Base-by-base conservation (phyloP, 805 yeast species). In the Cyberlindnera euphorbiae region DNA sequence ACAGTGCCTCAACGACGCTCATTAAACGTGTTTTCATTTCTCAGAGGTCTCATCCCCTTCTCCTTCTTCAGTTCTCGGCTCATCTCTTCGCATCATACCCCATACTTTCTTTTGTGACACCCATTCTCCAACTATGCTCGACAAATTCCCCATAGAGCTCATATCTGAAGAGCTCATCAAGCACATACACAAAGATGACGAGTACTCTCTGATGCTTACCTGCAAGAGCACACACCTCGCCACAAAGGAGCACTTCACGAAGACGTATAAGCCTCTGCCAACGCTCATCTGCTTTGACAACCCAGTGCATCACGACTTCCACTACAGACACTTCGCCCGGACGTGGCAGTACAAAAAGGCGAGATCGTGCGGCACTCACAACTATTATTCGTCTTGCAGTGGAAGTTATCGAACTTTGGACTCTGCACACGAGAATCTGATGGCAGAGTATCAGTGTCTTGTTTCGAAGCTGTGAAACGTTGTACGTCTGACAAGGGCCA, bases 81-180 rank as follows among this genome's bases (percentile, higher is more conserved):
- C n/a, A n/a, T n/a, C n/a, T n/a, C n/a, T n/a, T n/a, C n/a, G n/a
- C n/a, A n/a, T n/a, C n/a, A n/a, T n/a, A n/a, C n/a, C n/a, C n/a
- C n/a, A n/a, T n/a, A n/a, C n/a, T n/a, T n/a, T n/a, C n/a, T n/a
- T n/a, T n/a, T n/a, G n/a, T n/a, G n/a, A n/a, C n/a, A n/a, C n/a
- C n/a, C n/a, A n/a, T n/a, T n/a, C n/a, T n/a, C n/a, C 9, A 14
- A 26, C 5, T 7, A 50, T 50, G 55, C 38, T 50, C 1, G 52
- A 49, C 33, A 49, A 34, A 32, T 39, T 50, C 1, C 55, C 55
- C 18, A 41, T 41, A 2, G 55, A 50, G 35, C 33, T 50, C 16
- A 26, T 50, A 14, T 38, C 45, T 3, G 36, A 40, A 17, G 52
- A 47, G 23, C 34, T 50, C 11, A 32, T 43, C 17, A 42, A 39